phyloP scores from a whole-genome alignment of 805 yeast genomes.

The Ogataea methylovora region DNA sequence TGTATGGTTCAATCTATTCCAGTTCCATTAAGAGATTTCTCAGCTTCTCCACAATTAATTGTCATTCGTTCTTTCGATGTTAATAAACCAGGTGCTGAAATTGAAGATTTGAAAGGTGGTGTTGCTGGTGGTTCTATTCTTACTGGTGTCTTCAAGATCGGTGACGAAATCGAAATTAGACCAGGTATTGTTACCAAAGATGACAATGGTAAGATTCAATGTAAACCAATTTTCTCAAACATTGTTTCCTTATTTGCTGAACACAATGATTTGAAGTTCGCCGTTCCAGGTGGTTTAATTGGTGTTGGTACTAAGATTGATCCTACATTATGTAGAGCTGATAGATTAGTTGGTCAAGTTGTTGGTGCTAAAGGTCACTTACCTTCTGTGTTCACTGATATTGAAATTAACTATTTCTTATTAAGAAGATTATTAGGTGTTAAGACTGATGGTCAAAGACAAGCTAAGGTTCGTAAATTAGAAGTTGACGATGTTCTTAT shows the following conservation, averaged over 20 bases:
- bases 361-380: conserved; percentile 95
- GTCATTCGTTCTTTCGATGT: conserved; percentile 98
- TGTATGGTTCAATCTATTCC: conserved; percentile 93
- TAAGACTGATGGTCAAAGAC: conserved; percentile 94
- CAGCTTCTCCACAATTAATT: conserved; percentile 88
- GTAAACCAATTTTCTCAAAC: conserved; percentile 92
- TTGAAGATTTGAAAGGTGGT: conserved; percentile 97
- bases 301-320: conserved; percentile 99
- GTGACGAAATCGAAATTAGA: conserved; percentile 97
- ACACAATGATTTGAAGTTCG: conserved; percentile 94
- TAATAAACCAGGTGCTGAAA: conserved; percentile 97
- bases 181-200: conserved; percentile 99
- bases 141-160: conserved; percentile 93
- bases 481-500: conserved; percentile 92
- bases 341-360: conserved; percentile 97
- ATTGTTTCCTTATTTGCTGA: conserved; percentile 95
- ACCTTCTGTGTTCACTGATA: conserved; percentile 94
- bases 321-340: conserved; percentile 98
- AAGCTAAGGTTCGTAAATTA: conserved; percentile 92
- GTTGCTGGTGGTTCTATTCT: conserved; percentile 99
- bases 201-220: conserved; percentile 79
- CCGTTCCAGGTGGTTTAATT: conserved; percentile 99
- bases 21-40: conserved; percentile 91
- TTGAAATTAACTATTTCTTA: conserved; percentile 94
- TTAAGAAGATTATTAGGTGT: conserved; percentile 97